Base-by-base conservation (phyloP, 257 asterid genomes). In the Nicotiana noctiflora region DNA sequence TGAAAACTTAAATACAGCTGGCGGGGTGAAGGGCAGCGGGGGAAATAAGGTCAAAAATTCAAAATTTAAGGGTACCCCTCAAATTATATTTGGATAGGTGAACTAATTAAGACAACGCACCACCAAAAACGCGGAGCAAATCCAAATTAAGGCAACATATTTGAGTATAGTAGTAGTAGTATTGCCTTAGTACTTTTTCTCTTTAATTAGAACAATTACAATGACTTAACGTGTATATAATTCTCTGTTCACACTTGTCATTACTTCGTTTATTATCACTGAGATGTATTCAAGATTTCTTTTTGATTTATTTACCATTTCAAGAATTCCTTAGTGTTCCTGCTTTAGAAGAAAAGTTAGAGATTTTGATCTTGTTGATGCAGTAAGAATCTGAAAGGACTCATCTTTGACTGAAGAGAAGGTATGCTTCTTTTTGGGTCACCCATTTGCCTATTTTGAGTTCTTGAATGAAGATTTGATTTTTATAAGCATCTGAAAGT, bases 11-110 rank as follows among this genome's bases (percentile, higher is more conserved):
- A 65, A 14, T 11, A 51, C 56, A 65, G 37, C 75, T n/a, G 84
- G 89, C 86, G 92, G 49, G 49, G 46, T 40, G 46, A 40, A 40
- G 49, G 49, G 11, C 12, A 40, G 66, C 66, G 65, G 90, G 85
- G 92, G 86, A 63, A 89, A 74, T 86, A 83, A 2, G 52, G 9
- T 25, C 1, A 84, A 87, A 87, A 88, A 86, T 86, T 87, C 64
- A 49, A 84, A 89, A 72, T 56, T 23, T 15, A 76, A 61, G 6
- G 4, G 52, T 76, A 67, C 84, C 68, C 68, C 9, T 62, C 18
- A 62, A 61, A 10, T 21, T 60, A 23, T 51, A 51, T 40, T 13
- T 53, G 21, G 40, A 49, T 81, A 77, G 77, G 17, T 49, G 53
- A 63, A 79, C 52, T 51, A 74, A 21, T 46, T 40, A 62, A 44